Evolutionary conservation across 768 basidiomycete genomes (phyloP).

Genomic region (Suillus occidentalis): DNA sequence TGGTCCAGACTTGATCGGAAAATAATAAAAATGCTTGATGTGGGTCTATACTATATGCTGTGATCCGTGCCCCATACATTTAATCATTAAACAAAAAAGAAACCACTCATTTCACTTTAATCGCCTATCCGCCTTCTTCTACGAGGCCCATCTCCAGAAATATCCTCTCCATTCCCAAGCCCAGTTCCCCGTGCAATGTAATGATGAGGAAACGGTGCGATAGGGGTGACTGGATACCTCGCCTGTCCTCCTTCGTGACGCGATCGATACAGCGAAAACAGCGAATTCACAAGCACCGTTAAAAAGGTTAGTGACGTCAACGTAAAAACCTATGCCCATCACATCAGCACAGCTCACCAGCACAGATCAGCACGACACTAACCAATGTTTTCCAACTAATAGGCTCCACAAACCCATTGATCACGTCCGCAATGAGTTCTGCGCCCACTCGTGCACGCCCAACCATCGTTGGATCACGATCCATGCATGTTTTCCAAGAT

Average conservation of each 20-base stretch:
- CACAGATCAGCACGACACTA: slow-evolving; percentile 28
- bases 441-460: slow-evolving; percentile 90
- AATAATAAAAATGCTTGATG: slow-evolving; percentile 22
- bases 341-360: background rate
- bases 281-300: slow-evolving; percentile 79
- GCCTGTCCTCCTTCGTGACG: slow-evolving; percentile 48
- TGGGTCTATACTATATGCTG: slow-evolving; percentile 19
- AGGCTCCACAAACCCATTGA: slow-evolving; percentile 95
- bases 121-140: slow-evolving; percentile 54
- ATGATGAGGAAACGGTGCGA: slow-evolving; percentile 44
- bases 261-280: slow-evolving; percentile 75
- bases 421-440: slow-evolving; percentile 93
- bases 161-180: slow-evolving; percentile 30
- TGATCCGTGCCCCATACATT: slow-evolving; percentile 27
- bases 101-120: slow-evolving; percentile 50
- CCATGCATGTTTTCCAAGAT: slow-evolving; percentile 94
- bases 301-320: slow-evolving; percentile 74
- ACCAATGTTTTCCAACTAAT: slow-evolving; percentile 98
- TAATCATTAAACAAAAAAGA: slow-evolving; percentile 13
- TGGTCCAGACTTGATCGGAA: slow-evolving; percentile 13
- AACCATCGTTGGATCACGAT: slow-evolving; percentile 85
- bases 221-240: slow-evolving; percentile 41
- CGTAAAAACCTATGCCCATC: slow-evolving; percentile 56
- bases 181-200: slow-evolving; percentile 53
- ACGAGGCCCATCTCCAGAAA: slow-evolving; percentile 44